These are phyloP conservation scores for Suhomyces bolitotheri DNA, from an alignment of 1,139 yeast species.

Conservation along the genomic window DNA sequence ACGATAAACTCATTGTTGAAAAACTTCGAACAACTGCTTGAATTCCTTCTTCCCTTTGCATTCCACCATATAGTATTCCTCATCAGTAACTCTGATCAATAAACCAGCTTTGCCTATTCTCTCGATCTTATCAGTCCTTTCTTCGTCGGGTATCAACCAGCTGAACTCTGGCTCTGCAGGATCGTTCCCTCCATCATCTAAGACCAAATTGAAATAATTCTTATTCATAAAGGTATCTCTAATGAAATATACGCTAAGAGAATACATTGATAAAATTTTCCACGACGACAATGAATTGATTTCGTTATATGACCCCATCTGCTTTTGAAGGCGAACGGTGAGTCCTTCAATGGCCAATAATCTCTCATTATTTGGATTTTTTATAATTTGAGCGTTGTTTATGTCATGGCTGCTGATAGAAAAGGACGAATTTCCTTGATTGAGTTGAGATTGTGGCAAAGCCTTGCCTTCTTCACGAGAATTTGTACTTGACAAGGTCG, in stretches of 20 bases:
- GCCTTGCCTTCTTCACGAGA: constrained; percentile 18
- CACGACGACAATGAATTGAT: constrained; percentile 43
- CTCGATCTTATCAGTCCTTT: constrained; percentile 32
- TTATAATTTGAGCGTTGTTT: constrained; percentile 15
- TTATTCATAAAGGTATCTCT: constrained; percentile 28
- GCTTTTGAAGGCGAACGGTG: constrained; percentile 43
- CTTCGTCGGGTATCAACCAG: constrained; percentile 41
- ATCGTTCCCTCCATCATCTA: constrained; percentile 20
- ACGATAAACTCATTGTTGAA: too few relatives aligned
- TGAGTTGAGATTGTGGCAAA: constrained; percentile 7
- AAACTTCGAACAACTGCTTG: constrained; percentile 34
- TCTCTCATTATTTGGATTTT: constrained; percentile 19
- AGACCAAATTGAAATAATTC: constrained; percentile 32
- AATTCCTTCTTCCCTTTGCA: constrained; percentile 49
- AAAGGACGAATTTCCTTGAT: constrained; percentile 13
- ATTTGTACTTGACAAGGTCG: constrained; percentile 38
- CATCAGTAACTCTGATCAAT: constrained; percentile 35
- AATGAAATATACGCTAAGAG: constrained; percentile 30
- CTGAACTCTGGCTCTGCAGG: constrained; percentile 21
- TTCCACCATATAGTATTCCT: constrained; percentile 44
- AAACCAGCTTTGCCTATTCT: constrained; percentile 50
- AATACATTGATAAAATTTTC: constrained; percentile 45
- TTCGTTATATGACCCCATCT: constrained; percentile 32
- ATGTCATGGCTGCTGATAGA: constrained; percentile 18
- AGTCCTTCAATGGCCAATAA: constrained; percentile 28